Conservation (phyloP, 2,329 filamentous ascomycete species). For the Bertia moriformis region DNA sequence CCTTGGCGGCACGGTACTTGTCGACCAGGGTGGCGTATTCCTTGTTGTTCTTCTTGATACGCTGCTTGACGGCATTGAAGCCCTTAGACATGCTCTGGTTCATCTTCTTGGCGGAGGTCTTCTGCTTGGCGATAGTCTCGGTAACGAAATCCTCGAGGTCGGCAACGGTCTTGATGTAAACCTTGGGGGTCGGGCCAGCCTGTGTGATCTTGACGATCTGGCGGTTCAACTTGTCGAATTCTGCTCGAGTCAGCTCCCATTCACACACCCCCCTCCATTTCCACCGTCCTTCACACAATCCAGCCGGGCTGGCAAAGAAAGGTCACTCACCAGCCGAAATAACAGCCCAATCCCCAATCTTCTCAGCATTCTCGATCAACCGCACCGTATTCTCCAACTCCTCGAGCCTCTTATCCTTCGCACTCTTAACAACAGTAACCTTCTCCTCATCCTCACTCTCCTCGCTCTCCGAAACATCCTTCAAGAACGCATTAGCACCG, state of each 20-base stretch:
- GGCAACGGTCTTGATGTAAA: constrained; percentile 82
- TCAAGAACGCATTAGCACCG: constrained; percentile 75
- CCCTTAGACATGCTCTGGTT: constrained; percentile 88
- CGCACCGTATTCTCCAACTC: constrained; percentile 83
- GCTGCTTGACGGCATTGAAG: constrained; percentile 92
- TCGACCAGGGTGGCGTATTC: constrained; percentile 82
- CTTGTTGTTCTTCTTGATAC: constrained; percentile 97
- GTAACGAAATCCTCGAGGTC: constrained; percentile 91
- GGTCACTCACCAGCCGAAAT: constrained; percentile 63
- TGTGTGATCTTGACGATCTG: constrained; percentile 68
- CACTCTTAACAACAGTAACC: constrained; percentile 74
- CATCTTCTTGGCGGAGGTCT: constrained; percentile 95
- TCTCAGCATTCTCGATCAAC: constrained; percentile 88
- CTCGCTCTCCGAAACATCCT: constrained; percentile 54
- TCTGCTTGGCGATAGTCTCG: constrained; percentile 87
- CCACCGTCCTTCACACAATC: too few species aligned
- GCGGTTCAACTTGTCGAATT: constrained; percentile 88
- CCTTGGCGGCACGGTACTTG: constrained; percentile 71
- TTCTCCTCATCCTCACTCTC: constrained; percentile 77
- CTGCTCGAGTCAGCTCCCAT: constrained; percentile 32
- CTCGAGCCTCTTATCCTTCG: constrained; percentile 92
- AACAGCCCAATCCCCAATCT: constrained; percentile 93
- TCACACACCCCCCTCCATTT: too few species aligned
- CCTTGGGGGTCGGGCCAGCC: constrained; percentile 68
- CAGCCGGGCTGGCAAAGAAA: background rate